These are phyloP conservation scores for Boletus sp. DNA, from an alignment of 768 basidiomycete genomes.

Conservation along the genomic window DNA sequence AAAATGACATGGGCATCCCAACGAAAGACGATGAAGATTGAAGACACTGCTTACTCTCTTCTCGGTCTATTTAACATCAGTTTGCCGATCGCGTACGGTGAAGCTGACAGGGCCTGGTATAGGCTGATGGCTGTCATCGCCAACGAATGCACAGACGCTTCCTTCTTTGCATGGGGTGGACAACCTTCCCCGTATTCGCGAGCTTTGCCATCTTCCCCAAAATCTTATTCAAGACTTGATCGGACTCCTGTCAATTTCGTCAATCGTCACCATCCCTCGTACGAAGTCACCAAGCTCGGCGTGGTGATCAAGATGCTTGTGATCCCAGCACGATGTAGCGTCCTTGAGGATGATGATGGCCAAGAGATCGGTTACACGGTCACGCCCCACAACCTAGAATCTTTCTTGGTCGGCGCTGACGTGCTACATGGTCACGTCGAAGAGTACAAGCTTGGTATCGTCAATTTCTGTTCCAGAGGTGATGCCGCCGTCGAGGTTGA, in stretches of 20 bases:
- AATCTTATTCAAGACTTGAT: slow-evolving; percentile 9
- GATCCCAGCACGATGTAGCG: slow-evolving; percentile 9
- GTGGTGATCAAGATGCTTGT: slow-evolving; percentile 8
- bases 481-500: not conserved
- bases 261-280: slow-evolving; percentile 8
- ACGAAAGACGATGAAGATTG: slow-evolving; percentile 22
- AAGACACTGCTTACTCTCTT: slow-evolving; percentile 27
- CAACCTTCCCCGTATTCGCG: slow-evolving; percentile 11
- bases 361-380: slow-evolving; percentile 11
- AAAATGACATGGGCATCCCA: slow-evolving; percentile 26
- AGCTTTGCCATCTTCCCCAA: slow-evolving; percentile 9
- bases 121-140: slow-evolving; percentile 16
- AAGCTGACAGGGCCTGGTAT: slow-evolving; percentile 22
- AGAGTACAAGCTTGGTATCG: slow-evolving; percentile 9
- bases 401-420: slow-evolving; percentile 9
- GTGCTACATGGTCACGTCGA: not conserved
- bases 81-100: slow-evolving; percentile 25
- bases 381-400: slow-evolving; percentile 1
- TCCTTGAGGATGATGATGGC: slow-evolving; percentile 9
- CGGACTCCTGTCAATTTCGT: not conserved
- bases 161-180: slow-evolving; percentile 16
- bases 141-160: slow-evolving; percentile 11
- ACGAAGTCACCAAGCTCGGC: slow-evolving; percentile 17
- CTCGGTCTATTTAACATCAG: slow-evolving; percentile 24
- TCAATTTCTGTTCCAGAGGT: slow-evolving; percentile 5